Evolutionary conservation across 2,329 filamentous ascomycete species (phyloP).

Genomic region (Paraphoma chrysanthemicola): DNA sequence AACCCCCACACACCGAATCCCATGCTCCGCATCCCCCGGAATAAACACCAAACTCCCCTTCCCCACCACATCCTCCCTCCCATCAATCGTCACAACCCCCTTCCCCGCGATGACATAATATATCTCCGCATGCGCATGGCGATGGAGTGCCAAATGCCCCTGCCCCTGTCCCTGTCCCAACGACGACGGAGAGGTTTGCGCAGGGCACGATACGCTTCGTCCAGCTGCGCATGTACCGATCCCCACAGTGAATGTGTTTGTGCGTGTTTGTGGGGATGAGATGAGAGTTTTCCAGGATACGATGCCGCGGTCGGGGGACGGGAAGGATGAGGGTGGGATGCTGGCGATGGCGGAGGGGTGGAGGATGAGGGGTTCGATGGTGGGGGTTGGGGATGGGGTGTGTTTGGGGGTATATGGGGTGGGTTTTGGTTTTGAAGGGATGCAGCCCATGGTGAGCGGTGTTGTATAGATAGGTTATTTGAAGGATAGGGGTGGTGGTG

Average conservation of each 20-base stretch:
- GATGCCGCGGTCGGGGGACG: background rate
- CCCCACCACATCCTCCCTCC: slow-evolving; percentile 36
- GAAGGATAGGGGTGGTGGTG: too few species aligned
- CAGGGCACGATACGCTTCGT: background rate
- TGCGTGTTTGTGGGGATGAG: background rate
- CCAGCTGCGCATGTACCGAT: background rate
- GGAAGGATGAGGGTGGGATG: background rate
- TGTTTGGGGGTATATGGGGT: background rate
- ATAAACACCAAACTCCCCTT: slow-evolving; percentile 51
- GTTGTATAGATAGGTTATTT: too few species aligned
- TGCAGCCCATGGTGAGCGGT: too few species aligned
- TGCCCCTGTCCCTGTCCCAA: background rate
- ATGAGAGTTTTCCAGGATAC: background rate
- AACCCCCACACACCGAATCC: slow-evolving; percentile 32
- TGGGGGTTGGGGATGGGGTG: background rate
- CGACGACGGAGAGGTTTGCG: background rate
- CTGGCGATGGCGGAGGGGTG: background rate
- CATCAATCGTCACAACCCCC: slow-evolving; percentile 50
- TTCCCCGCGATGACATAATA: slow-evolving; percentile 51
- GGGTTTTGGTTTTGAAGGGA: too few species aligned
- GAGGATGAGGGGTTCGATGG: background rate
- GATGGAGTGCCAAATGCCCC: slow-evolving; percentile 30
- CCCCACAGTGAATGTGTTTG: background rate
- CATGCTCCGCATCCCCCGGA: slow-evolving; percentile 54
- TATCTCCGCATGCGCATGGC: slow-evolving; percentile 53